phyloP scores from a whole-genome alignment of 768 basidiomycete genomes.

The Mycena epipterygia region DNA sequence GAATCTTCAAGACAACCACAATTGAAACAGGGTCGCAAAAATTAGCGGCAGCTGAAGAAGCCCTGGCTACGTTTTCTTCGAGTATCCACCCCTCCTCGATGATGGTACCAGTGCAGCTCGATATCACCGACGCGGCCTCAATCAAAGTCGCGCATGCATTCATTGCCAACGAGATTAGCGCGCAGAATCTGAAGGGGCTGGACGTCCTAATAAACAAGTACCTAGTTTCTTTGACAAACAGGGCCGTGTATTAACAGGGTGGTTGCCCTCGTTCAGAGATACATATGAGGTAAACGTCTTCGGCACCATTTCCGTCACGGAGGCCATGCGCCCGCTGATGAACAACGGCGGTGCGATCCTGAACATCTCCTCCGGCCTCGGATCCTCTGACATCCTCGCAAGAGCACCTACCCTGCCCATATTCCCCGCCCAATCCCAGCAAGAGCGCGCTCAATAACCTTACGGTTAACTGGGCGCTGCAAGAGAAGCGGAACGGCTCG shows the following conservation, averaged over 20 bases:
- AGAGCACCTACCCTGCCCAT: not conserved
- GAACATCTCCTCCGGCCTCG: conserved; percentile 25
- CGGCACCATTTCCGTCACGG: conserved; percentile 12
- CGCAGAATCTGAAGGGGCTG: not conserved
- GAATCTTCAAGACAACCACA: too few relatives aligned
- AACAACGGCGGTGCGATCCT: conserved; percentile 24
- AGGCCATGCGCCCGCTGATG: conserved; percentile 22
- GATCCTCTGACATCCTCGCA: conserved; percentile 6
- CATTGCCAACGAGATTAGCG: not conserved
- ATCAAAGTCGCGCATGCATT: conserved; percentile 9
- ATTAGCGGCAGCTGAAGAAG: conserved; percentile 16
- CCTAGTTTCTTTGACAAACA: too few relatives aligned
- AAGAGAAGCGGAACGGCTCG: conserved; percentile 21
- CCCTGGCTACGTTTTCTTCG: conserved; percentile 13
- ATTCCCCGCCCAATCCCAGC: conserved; percentile 15
- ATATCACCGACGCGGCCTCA: conserved; percentile 19
- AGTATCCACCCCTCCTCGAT: conserved; percentile 22
- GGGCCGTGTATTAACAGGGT: too few relatives aligned
- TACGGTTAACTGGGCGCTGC: conserved; percentile 23
- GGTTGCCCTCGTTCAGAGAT: not conserved
- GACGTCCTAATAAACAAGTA: conserved; percentile 28
- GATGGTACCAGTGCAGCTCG: conserved; percentile 27
- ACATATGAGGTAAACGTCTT: conserved; percentile 25
- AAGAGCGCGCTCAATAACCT: conserved; percentile 25
- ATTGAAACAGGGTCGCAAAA: conserved; percentile 13